Base-by-base conservation (phyloP, 257 asterid species). In the Solanum commersonii region DNA sequence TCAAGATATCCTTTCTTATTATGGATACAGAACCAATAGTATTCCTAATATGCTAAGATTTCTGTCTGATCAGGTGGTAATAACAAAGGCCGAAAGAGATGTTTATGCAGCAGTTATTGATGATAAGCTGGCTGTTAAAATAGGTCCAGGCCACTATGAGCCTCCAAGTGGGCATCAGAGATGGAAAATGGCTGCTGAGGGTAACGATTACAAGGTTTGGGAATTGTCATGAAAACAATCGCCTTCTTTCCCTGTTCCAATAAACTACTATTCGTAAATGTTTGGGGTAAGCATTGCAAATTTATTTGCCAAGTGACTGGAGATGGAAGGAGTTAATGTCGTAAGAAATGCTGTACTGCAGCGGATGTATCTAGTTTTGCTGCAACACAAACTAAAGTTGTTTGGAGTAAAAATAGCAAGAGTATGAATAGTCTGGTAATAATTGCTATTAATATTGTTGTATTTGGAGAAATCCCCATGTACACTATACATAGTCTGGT, bases 71-170 rank as follows among this genome's bases (percentile, higher is more conserved):
- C 91, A 94, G 99, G 93, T 96, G 65, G 84, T 92, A 88, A 95
- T 97, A 88, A 73, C 91, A 22, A 95, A 95, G 94, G 96, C 98
- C 27, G 98, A 97, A 86, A 93, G 93, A 90, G 99, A 95, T 90
- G 98, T 96, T 84, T 97, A 97, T 86, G 99, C 96, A 46, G 99
- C 99, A 88, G 84, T 94, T 68, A 86, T 96, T 49, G 98, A 96
- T 86, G 98, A 96, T 82, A 82, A 95, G 89, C 31, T 96, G 89
- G 94, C 96, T 3, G 88, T 96, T 96, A 96, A 96, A 92, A 95
- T 96, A 38, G 99, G 99, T 88, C 98, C 98, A 70, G 99, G 98
- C 78, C 88, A 95, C 87, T 95, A 89, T 76, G 98, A 96, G 88
- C 98, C 99, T 65, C 76, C 94, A 73, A 84, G 63, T 49, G 94